Evolutionary conservation across 2,329 filamentous ascomycete species (phyloP).

Genomic region (Zymoseptoria tritici): DNA sequence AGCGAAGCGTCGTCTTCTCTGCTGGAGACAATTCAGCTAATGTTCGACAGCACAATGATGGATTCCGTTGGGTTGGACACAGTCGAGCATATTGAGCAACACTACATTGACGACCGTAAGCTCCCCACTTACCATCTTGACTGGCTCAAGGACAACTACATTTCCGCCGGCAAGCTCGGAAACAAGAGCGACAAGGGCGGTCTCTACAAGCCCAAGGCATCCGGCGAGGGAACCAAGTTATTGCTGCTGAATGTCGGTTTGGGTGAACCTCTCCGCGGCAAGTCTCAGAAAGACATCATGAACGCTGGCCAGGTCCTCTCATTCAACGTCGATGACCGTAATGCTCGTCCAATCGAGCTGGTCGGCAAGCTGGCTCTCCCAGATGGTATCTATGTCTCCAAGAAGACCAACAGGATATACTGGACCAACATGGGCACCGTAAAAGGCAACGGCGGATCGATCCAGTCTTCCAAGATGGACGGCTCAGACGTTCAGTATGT

Average conservation of each 20-base stretch:
- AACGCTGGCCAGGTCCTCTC: slow-evolving; percentile 14
- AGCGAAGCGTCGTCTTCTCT: slow-evolving; percentile 10
- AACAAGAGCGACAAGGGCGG: slow-evolving; percentile 15
- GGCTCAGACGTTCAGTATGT: slow-evolving; percentile 41
- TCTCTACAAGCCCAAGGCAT: slow-evolving; percentile 1
- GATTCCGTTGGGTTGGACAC: slow-evolving; percentile 48
- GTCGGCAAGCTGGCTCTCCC: slow-evolving; percentile 12
- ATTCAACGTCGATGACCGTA: slow-evolving; percentile 9
- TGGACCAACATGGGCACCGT: slow-evolving; percentile 26
- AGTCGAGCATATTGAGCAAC: slow-evolving; percentile 46
- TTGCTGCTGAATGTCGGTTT: slow-evolving; percentile 15
- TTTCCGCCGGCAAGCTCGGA: slow-evolving; percentile 43
- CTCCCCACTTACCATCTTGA: slow-evolving; percentile 35
- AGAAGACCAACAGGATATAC: slow-evolving; percentile 21
- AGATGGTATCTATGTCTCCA: slow-evolving; percentile 28
- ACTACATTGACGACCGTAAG: slow-evolving; percentile 46
- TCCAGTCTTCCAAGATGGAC: slow-evolving; percentile 35
- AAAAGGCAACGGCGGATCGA: slow-evolving; percentile 15
- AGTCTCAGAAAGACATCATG: slow-evolving; percentile 5
- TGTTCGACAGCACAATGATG: slow-evolving; percentile 31
- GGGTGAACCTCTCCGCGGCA: slow-evolving; percentile 7
- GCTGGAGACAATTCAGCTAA: slow-evolving; percentile 18
- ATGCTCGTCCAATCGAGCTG: slow-evolving; percentile 1
- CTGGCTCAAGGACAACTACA: slow-evolving; percentile 40
- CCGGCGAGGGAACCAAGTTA: slow-evolving; percentile 9